Base-by-base conservation (phyloP, 1,284 basidiomycete species). In the Retiboletus flavoniger region DNA sequence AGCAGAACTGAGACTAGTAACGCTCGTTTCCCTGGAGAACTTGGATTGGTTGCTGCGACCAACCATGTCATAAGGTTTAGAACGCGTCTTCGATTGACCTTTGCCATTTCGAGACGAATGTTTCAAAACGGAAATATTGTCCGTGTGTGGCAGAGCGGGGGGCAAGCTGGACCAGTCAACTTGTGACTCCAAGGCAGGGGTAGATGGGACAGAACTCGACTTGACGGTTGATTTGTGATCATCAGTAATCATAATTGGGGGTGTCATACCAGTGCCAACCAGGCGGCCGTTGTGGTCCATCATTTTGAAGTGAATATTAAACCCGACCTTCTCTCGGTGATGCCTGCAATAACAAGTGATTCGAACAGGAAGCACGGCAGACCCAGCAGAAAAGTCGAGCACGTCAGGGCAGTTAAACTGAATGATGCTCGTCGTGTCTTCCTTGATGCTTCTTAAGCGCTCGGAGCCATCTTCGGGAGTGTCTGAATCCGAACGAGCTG, bases 321-420 rank as follows among this genome's bases (percentile, higher is more conserved):
- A 99, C 1, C 97, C 97, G 45, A 91, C 79, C 76, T 98, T 98
- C 75, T 99, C 97, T 57, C 93, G 88, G 74, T 99, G 97, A 76
- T 99, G 97, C 49, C 97, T 89, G 67, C 97, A 99, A 72, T 99
- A 99, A 75, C 97, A 99, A 7, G 97, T 98, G 60, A 99, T 94
- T 45, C 97, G 85, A 46, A 98, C 87, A 3, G 97, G 97, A 16
- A 99, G 78, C 17, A 93, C 82, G 13, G 89, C 89, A 36, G 92
- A 91, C 32, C 97, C 97, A 17, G 87, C 81, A 14, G 87, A 89
- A 67, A 99, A 94, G 64, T 95, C 91, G 47, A 98, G 82, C 51
- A 94, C 83, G 63, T 97, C 92, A 0, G 93, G 83, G 64, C 95
- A 98, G 68, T 99, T 99, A 78, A 99, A 99, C 56, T 97, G 87